Conservation (phyloP, 2,329 filamentous ascomycete species). For the Neofusicoccum ribis region DNA sequence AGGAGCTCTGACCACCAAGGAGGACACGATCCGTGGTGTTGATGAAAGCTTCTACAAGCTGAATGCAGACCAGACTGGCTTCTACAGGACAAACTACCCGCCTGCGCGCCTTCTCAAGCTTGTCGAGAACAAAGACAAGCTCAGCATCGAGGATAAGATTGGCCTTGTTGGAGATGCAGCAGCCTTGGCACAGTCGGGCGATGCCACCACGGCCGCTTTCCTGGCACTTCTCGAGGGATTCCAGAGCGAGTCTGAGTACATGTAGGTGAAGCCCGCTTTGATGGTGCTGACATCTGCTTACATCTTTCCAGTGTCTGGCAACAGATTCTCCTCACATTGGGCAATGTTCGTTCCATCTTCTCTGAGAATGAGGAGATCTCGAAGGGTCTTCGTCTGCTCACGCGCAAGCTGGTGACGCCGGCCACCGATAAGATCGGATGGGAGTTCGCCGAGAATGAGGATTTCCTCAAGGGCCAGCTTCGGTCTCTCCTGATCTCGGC, state of each 20-base stretch:
- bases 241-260: constrained; percentile 74
- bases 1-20: constrained; percentile 71
- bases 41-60: constrained; percentile 88
- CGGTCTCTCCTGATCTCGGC: constrained; percentile 77
- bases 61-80: constrained; percentile 85
- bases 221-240: constrained; percentile 86
- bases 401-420: constrained; percentile 71
- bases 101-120: constrained; percentile 79
- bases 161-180: constrained; percentile 87
- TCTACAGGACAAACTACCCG: constrained; percentile 92
- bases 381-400: constrained; percentile 74
- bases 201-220: constrained; percentile 77
- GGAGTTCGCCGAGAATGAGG: constrained; percentile 75
- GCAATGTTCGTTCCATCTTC: constrained; percentile 81
- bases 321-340: constrained; percentile 76
- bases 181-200: constrained; percentile 83
- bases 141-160: constrained; percentile 88
- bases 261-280: constrained; percentile 46
- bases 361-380: constrained; percentile 71
- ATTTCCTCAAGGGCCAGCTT: constrained; percentile 78
- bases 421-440: constrained; percentile 81
- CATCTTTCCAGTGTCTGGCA: constrained; percentile 67
- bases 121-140: constrained; percentile 70
- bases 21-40: constrained; percentile 73
- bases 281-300: constrained; percentile 12